Evolutionary conservation across 768 basidiomycete species (phyloP).

Genomic region (Mycena epipterygia): DNA sequence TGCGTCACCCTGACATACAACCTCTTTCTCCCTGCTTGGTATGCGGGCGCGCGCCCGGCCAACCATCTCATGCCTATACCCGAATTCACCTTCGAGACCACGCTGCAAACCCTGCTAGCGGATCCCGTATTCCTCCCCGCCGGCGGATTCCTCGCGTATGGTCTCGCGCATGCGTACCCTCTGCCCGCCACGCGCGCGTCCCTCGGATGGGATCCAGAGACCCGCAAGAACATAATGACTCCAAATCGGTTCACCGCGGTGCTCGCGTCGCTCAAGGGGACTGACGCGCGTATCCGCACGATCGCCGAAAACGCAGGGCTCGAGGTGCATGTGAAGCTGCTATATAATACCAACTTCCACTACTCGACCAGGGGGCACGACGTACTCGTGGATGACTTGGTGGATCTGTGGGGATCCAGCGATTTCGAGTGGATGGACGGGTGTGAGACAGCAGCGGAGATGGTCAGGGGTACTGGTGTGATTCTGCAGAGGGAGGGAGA

Average conservation of each 20-base stretch:
- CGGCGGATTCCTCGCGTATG: background rate
- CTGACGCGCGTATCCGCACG: conserved; percentile 14
- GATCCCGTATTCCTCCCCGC: background rate
- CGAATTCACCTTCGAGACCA: background rate
- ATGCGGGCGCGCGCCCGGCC: no score
- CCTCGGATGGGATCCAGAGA: background rate
- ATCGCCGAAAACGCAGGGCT: background rate
- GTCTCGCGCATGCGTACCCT: background rate
- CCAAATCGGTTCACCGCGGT: no score
- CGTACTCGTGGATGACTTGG: background rate
- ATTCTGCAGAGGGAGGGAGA: background rate
- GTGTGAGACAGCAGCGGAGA: background rate
- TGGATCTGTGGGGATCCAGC: background rate
- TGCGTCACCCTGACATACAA: no score
- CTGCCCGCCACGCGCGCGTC: no score
- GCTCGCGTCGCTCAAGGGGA: background rate
- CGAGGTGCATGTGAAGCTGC: background rate
- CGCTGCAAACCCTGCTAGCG: background rate
- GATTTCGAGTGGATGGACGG: background rate
- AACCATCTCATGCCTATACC: no score
- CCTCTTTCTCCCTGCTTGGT: no score
- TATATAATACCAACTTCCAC: no score
- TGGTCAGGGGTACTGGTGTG: no score
- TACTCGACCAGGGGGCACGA: no score
- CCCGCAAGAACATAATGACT: no score